Evolutionary conservation across 176 grass and related monocot genomes (phyloP).

Genomic region (Metroxylon sagu): DNA sequence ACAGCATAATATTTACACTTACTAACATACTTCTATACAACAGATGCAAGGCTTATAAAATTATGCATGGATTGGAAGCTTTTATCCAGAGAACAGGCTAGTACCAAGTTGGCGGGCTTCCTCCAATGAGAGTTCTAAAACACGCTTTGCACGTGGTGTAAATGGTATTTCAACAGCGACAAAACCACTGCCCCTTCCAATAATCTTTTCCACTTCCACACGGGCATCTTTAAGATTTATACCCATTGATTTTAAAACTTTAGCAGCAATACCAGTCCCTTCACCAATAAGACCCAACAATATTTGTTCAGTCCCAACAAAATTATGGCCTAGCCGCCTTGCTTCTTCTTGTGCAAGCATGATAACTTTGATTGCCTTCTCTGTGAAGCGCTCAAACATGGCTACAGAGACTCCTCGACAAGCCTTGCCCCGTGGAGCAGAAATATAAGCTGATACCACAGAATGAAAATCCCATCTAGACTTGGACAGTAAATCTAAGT

Average conservation of each 20-base stretch:
- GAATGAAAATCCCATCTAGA: conserved; percentile 33
- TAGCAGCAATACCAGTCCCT: conserved; percentile 83
- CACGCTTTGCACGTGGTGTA: conserved; percentile 90
- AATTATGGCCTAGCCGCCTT: conserved; percentile 77
- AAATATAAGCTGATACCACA: conserved; percentile 45
- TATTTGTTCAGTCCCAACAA: conserved; percentile 96
- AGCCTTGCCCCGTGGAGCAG: conserved; percentile 18
- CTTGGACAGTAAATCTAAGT: conserved; percentile 33
- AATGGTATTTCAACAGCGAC: conserved; percentile 98
- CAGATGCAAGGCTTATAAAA: no score
- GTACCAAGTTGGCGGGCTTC: conserved; percentile 91
- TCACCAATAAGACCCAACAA: conserved; percentile 80
- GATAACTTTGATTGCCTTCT: conserved; percentile 96
- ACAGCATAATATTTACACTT: no score
- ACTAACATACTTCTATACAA: no score
- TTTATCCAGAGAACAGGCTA: background rate
- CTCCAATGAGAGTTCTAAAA: conserved; percentile 86
- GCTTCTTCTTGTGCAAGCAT: conserved; percentile 97
- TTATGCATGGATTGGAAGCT: no score
- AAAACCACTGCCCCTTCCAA: conserved; percentile 90
- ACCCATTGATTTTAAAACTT: conserved; percentile 92
- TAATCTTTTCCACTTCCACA: conserved; percentile 86
- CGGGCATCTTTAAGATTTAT: conserved; percentile 97
- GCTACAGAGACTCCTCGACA: conserved; percentile 53
- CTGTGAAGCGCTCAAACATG: conserved; percentile 86